phyloP scores from a whole-genome alignment of 805 yeast genomes.

The Ogataea paraovalis region DNA sequence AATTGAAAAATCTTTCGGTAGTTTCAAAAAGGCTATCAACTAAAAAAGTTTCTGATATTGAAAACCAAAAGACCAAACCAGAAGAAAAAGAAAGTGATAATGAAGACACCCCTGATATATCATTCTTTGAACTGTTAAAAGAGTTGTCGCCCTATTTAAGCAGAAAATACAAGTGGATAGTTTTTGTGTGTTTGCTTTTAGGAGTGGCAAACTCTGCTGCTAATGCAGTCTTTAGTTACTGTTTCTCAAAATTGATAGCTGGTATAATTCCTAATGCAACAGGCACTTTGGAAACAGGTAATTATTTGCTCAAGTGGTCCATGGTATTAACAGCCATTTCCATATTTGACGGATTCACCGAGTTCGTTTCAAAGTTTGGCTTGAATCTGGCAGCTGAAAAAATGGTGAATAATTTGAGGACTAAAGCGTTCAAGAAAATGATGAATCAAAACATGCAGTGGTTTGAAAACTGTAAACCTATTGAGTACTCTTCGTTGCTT shows the following conservation, averaged over 20 bases:
- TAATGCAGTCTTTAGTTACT: conserved; percentile 75
- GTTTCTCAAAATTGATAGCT: conserved; percentile 64
- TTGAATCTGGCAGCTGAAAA: conserved; percentile 60
- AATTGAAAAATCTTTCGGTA: background rate
- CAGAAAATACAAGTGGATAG: conserved; percentile 10
- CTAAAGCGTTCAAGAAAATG: conserved; percentile 43
- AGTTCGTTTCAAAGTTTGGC: conserved; percentile 46
- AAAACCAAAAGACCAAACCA: conserved; percentile 6
- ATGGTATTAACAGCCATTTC: conserved; percentile 60
- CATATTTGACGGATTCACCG: conserved; percentile 52
- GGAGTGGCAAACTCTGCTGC: conserved; percentile 57
- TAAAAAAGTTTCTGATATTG: conserved; percentile 6
- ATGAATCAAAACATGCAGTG: conserved; percentile 50
- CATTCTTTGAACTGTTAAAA: conserved; percentile 26
- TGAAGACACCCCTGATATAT: conserved; percentile 18
- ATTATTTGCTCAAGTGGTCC: conserved; percentile 59
- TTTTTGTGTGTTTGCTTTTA: conserved; percentile 48
- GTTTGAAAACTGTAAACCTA: conserved; percentile 43
- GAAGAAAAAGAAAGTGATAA: conserved; percentile 14
- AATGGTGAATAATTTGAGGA: conserved; percentile 59
- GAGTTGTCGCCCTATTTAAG: conserved; percentile 8
- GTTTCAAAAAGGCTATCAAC: background rate
- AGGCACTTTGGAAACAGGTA: conserved; percentile 20
- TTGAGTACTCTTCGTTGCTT: conserved; percentile 60
- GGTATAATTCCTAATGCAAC: conserved; percentile 51